Base-by-base conservation (phyloP, 164 flowering plant genomes). In the Buxus sempervirens region DNA sequence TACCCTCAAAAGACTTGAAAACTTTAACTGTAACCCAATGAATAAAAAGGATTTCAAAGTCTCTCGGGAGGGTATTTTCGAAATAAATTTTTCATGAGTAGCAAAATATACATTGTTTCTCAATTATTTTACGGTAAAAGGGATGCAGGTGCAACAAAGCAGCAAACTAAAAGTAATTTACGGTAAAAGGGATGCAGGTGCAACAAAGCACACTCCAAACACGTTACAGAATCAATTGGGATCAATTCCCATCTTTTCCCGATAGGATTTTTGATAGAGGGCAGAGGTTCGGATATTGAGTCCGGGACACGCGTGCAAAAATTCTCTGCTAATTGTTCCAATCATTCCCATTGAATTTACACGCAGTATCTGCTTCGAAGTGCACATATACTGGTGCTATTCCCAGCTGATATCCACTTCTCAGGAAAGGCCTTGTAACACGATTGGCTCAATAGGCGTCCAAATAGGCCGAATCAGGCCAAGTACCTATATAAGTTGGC, bases 401-500 rank as follows among this genome's bases (percentile, higher is more conserved):
- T 74, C 27, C 60, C 70, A 67, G 66, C 62, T 66, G 56, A 59
- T 58, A 23, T 60, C 63, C 41, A n/a, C 19, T 16, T 12, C 10
- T 58, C 8, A 66, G n/a, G 61, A 4, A 23, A n/a, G 25, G 41
- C 19, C 60, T 69, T 24, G 21, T 6, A 25, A 32, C 58, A 36
- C 49, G 41, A 32, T 48, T 25, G 9, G 65, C 65, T 63, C 45
- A 59, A 51, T 65, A 27, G 59, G 63, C 23, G 21, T 48, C 62
- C 38, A 15, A 57, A 60, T 23, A 58, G 62, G 64, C 65, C 41
- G 59, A 57, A 69, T 92, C 80, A 93, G 18, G 98, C 97, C 76
- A 93, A 72, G 78, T 93, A 93, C 78, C 81, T 86, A 80, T 88
- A 93, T 76, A 78, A 0, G 73, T 85, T 90, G 9, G 94, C 86